These are phyloP conservation scores for Firmiana major DNA, from an alignment of 345 rosid species.

Conservation along the genomic window DNA sequence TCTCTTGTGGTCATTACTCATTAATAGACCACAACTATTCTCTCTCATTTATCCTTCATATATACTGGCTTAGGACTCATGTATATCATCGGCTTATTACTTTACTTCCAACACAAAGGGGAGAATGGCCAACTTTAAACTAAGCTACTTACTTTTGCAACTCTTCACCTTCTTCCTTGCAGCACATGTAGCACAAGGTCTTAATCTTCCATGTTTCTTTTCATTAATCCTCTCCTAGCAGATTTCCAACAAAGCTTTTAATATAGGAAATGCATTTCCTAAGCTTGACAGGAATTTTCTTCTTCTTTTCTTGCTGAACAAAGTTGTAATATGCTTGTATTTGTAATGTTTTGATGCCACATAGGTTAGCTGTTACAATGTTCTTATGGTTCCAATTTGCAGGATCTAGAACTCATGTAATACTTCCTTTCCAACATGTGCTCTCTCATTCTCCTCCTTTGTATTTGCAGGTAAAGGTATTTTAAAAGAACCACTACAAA, in stretches of 20 bases:
- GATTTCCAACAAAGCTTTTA: not conserved
- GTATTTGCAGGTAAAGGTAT: constrained; percentile 34
- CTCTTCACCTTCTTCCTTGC: constrained; percentile 41
- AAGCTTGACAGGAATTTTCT: not conserved
- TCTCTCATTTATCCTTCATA: constrained; percentile 20
- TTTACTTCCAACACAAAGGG: not conserved
- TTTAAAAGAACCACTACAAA: not conserved
- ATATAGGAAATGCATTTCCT: too few relatives aligned
- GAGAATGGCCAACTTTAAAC: constrained; percentile 38
- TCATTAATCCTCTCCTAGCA: not conserved
- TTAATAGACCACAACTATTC: constrained; percentile 31
- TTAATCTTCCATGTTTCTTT: not conserved
- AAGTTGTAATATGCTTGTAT: not conserved
- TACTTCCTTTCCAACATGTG: constrained; percentile 19
- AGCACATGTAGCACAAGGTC: constrained; percentile 36
- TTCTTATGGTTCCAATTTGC: constrained; percentile 18
- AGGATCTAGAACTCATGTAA: constrained; percentile 42
- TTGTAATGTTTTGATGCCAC: not conserved
- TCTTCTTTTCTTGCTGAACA: not conserved
- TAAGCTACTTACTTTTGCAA: constrained; percentile 29
- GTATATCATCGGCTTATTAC: not conserved
- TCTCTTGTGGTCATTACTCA: constrained; percentile 23
- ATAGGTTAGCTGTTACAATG: not conserved
- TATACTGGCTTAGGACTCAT: not conserved
- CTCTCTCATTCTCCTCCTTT: constrained; percentile 22